Percentiles rank a stretch among this genome's conserved stretches.
Evolutionary conservation across 2,329 filamentous ascomycete species (phyloP).

Genomic region (Metarhizium guizhouense): DNA sequence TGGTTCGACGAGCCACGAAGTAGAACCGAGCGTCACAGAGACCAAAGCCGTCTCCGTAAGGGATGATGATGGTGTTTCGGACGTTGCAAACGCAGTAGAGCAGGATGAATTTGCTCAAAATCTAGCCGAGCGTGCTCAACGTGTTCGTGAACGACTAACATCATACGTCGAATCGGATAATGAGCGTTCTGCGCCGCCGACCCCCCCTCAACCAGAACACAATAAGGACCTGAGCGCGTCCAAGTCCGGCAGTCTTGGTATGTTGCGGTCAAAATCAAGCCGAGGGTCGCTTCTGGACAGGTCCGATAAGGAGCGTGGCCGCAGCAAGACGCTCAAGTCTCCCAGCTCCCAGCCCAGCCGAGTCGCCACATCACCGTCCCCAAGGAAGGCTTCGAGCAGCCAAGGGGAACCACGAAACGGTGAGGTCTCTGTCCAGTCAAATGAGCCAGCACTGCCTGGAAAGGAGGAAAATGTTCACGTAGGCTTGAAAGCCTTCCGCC

Average conservation of each 20-base stretch:
- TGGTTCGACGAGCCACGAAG: constrained; percentile 33
- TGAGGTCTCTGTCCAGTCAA: neutral
- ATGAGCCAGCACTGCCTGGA: constrained; percentile 12
- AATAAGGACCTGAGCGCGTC: constrained; percentile 21
- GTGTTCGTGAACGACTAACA: constrained; percentile 65
- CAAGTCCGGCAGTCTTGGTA: constrained; percentile 50
- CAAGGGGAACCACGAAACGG: neutral
- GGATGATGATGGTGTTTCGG: neutral
- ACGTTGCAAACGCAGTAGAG: constrained; percentile 26
- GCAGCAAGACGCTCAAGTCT: constrained; percentile 51
- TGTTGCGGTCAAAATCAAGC: constrained; percentile 59
- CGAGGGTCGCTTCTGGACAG: constrained; percentile 52
- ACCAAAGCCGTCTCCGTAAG: neutral
- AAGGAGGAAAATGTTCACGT: constrained; percentile 36
- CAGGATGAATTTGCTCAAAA: constrained; percentile 66
- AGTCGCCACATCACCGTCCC: constrained; percentile 30
- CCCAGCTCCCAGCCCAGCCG: constrained; percentile 43
- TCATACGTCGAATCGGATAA: constrained; percentile 57
- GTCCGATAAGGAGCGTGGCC: constrained; percentile 28
- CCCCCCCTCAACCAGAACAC: constrained; percentile 26
- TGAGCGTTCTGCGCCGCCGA: constrained; percentile 20
- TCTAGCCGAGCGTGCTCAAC: constrained; percentile 59
- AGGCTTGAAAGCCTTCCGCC: constrained; percentile 47
- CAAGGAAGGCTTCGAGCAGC: constrained; percentile 22
- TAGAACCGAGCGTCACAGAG: constrained; percentile 7